Evolutionary conservation across 441 rosid species (phyloP), one percentile per base, ranked within the genome.

Genomic region (Jatropha multifida): DNA sequence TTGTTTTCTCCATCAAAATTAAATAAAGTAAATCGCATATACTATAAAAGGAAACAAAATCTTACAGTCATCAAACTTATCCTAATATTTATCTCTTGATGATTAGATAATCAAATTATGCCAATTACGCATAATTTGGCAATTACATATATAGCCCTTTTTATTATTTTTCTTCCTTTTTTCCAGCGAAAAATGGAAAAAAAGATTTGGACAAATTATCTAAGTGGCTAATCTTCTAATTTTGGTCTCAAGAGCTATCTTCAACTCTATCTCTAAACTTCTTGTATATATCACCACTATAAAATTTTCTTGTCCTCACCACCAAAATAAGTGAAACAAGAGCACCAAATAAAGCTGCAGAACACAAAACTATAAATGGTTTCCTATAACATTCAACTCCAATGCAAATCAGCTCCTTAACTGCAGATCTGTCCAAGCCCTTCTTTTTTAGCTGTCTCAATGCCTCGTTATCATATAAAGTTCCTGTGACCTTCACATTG

Each of bases 401-500:
- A 12, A 90, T n/a, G 77, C 97, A 94, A 55, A 84, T 81, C 84
- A 94, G 52, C 80, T 92, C 95, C 65, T 89, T 88, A 26, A 87
- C 96, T 2, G 84, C 77, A 17, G 87, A 80, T 66, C 96, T 77
- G 0, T 77, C 69, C 74, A 90, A 12, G 7, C 98, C 96, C 71
- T 74, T 85, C 61, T 72, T 65, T 3, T 72, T 73, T 8, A 94
- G 79, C 38, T 90, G 86, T 77, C 86, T 88, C 73, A 87, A 1
- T 4, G 98, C 97, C 76, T 85, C 94, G 32, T 81, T 38, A 58
- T 94, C 97, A 49, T 94, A 94, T 0, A 94, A 80, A 77, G 44
- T 63, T n/a, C 98, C 98, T 0, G 94, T 88, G 2, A 90, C 77
- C 75, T 86, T 87, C 49, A 94, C 97, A 55, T 92, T 94, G 7